Percentiles rank a stretch among this genome's conserved stretches.
Conservation (phyloP, 371 early-diverging fungal genomes). For the Capniomyces stellatus region DNA sequence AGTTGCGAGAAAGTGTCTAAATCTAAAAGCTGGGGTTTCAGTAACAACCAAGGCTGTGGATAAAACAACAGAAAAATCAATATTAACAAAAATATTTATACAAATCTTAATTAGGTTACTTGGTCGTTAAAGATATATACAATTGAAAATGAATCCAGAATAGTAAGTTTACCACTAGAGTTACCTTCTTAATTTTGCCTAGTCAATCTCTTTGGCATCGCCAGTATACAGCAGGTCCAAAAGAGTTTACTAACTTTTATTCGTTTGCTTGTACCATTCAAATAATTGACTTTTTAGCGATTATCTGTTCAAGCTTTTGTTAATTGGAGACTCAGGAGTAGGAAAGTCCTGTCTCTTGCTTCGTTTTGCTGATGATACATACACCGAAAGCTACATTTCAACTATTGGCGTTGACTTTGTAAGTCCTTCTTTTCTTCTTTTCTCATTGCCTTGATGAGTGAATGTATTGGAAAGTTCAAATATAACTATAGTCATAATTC, state of each 20-base stretch:
- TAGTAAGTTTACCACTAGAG: conserved; percentile 25
- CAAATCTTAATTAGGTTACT: no score
- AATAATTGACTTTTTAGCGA: no score
- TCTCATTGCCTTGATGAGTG: conserved; percentile 98
- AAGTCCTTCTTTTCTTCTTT: conserved; percentile 97
- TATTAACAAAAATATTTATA: no score
- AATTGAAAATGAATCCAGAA: conserved; percentile 30
- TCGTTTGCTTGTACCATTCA: no score
- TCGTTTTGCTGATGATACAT: conserved; percentile 96
- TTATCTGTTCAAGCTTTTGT: conserved; percentile 95
- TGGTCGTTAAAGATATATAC: no score
- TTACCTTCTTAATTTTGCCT: neutral
- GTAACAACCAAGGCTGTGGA: no score
- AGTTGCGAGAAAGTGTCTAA: no score
- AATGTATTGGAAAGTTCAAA: conserved; percentile 97
- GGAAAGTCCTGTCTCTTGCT: conserved; percentile 96
- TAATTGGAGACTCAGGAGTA: conserved; percentile 98
- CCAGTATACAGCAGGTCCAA: no score
- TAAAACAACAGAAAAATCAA: no score
- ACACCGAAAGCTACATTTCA: conserved; percentile 93
- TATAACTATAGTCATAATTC: conserved; percentile 96
- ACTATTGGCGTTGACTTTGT: conserved; percentile 99
- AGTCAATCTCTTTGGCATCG: no score
- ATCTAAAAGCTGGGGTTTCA: no score
- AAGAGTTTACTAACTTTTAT: no score